Evolutionary conservation across 345 rosid genomes (phyloP).

Genomic region (Kernera saxatilis): DNA sequence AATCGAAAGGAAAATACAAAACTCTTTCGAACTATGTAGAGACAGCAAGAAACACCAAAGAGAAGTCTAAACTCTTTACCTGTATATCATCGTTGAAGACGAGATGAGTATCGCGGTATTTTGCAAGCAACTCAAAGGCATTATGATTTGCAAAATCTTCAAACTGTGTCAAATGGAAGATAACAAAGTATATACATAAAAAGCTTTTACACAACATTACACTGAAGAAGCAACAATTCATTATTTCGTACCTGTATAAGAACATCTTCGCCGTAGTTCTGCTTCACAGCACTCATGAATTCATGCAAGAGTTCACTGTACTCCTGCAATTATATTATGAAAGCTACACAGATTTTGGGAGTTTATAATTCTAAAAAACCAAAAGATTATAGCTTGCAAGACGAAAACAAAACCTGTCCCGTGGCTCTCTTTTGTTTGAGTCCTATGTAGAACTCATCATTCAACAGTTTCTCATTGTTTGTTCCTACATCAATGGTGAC

Average conservation of each 20-base stretch:
- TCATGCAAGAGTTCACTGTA: conserved; percentile 69
- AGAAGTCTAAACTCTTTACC: conserved; percentile 31
- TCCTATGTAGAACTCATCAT: conserved; percentile 85
- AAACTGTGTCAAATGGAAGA: conserved; percentile 44
- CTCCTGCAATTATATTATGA: conserved; percentile 42
- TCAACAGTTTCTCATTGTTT: conserved; percentile 73
- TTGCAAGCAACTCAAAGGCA: conserved; percentile 75
- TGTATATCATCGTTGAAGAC: conserved; percentile 98
- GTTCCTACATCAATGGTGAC: conserved; percentile 89
- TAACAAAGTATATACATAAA: not conserved
- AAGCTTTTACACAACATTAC: not conserved
- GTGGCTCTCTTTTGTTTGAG: conserved; percentile 75
- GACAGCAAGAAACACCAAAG: not conserved
- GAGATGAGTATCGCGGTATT: conserved; percentile 69
- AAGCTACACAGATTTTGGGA: not conserved
- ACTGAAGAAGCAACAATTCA: not conserved
- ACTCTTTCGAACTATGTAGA: not conserved
- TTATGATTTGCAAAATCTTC: conserved; percentile 99
- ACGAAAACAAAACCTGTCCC: conserved; percentile 46
- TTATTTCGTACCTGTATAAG: conserved; percentile 55
- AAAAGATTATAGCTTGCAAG: too few species aligned
- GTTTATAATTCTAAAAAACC: not conserved
- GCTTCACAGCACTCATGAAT: conserved; percentile 89
- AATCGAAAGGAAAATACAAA: conserved; percentile 2
- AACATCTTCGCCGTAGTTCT: conserved; percentile 87